Evolutionary conservation across 257 asterid genomes (phyloP), one percentile per base, ranked within the genome.

Genomic region (Scutellaria baicalensis): DNA sequence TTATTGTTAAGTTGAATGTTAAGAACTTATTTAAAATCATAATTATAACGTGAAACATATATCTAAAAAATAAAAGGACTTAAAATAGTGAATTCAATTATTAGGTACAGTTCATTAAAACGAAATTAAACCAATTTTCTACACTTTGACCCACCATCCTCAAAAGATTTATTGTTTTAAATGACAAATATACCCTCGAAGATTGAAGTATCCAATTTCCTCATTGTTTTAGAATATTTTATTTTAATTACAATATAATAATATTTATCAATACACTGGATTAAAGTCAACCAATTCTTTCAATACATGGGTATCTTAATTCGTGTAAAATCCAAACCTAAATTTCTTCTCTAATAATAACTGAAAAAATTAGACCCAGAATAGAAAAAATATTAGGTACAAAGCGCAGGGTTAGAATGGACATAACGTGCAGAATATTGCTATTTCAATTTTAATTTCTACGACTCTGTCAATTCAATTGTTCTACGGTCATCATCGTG

Each of bases 71-170:
- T 1, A 55, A 42, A 44, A 12, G 6, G 45, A 33, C 59, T 58
- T 50, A 45, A 3, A 33, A n/a, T n/a, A 16, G 36, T 45, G 23
- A 51, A 36, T 66, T 35, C 4, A n/a, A 66, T 9, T 10, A 50
- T 38, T 9, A 10, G 40, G 18, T 9, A 3, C 6, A 1, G 31
- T 54, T 43, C 31, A 55, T 23, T 42, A 68, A 68, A 40, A 23
- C 35, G 55, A 23, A 55, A n/a, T 55, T 23, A 23, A 59, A 23
- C 14, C 42, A 21, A 23, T 42, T 68, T 42, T 27, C 55, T 56
- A 23, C 18, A 47, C 60, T 35, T 70, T 70, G 71, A 65, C 71
- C 58, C 8, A n/a, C n/a, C n/a, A n/a, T n/a, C n/a, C n/a, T n/a
- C n/a, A n/a, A n/a, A n/a, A n/a, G n/a, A n/a, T n/a, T n/a, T n/a